Percentiles rank a stretch among this genome's conserved stretches.
Conservation (phyloP, 495 filamentous ascomycete species). For the Lophium mytilinum region DNA sequence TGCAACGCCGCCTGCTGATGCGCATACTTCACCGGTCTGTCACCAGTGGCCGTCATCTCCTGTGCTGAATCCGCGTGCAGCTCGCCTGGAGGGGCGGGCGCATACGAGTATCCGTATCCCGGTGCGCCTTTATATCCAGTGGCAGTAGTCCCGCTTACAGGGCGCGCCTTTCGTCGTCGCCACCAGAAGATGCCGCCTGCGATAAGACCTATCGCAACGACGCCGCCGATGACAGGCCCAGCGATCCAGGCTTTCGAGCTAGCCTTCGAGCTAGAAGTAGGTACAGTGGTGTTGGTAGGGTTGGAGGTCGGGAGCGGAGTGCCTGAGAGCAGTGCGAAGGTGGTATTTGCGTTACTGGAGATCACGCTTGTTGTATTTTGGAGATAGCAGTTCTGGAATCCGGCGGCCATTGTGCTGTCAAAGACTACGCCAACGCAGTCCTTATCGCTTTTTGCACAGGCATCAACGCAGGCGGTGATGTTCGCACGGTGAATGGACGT, state of each 20-base stretch:
- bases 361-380: slow-evolving; percentile 12
- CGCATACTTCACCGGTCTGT: slow-evolving; percentile 3
- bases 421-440: slow-evolving; percentile 12
- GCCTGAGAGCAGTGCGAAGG: slow-evolving; percentile 11
- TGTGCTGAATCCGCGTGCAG: neutral
- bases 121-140: neutral
- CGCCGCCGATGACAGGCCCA: slow-evolving; percentile 16
- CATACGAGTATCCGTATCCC: neutral
- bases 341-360: neutral
- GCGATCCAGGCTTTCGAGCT: slow-evolving; percentile 19
- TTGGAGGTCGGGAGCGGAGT: slow-evolving; percentile 4
- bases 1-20: neutral
- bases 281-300: neutral
- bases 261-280: neutral
- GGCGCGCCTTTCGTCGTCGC: neutral
- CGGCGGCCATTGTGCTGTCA: slow-evolving; percentile 5
- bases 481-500: slow-evolving; percentile 7
- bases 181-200: slow-evolving; percentile 11
- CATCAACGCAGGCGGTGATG: slow-evolving; percentile 10
- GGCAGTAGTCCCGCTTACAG: neutral
- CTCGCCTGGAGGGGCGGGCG: neutral
- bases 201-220: slow-evolving; percentile 5
- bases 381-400: slow-evolving; percentile 22
- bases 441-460: slow-evolving; percentile 6
- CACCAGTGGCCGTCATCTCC: neutral